phyloP scores from a whole-genome alignment of 2,329 filamentous ascomycete genomes.

The Alternaria panax region DNA sequence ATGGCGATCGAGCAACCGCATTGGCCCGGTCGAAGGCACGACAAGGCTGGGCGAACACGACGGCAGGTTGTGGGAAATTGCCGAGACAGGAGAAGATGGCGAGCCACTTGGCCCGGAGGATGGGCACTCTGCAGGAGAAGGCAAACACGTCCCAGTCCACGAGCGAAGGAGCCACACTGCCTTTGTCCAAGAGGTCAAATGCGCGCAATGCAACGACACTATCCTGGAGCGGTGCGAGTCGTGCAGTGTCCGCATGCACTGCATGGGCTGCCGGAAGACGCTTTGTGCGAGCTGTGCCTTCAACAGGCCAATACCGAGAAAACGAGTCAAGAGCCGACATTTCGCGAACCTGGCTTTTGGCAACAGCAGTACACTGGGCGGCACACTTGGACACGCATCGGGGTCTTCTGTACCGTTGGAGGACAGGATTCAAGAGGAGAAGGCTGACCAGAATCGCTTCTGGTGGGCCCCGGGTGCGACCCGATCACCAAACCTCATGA shows the following conservation, averaged over 20 bases:
- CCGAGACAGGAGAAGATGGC: conserved; percentile 62
- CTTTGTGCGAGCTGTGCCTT: conserved; percentile 67
- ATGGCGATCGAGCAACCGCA: conserved; percentile 66
- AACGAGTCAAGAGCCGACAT: conserved; percentile 49
- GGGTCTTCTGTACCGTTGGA: conserved; percentile 38
- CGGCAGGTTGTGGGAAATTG: conserved; percentile 64
- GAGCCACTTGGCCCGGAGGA: conserved; percentile 62
- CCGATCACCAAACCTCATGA: conserved; percentile 66
- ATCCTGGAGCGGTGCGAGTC: conserved; percentile 66
- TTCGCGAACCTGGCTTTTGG: conserved; percentile 49
- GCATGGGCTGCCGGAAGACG: conserved; percentile 66
- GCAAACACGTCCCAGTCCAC: conserved; percentile 63
- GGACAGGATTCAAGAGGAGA: conserved; percentile 29
- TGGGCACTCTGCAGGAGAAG: conserved; percentile 55
- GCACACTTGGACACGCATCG: conserved; percentile 38
- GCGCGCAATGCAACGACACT: conserved; percentile 61
- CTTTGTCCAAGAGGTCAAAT: conserved; percentile 63
- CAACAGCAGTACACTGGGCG: conserved; percentile 33
- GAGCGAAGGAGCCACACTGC: conserved; percentile 60
- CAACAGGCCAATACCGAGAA: conserved; percentile 59
- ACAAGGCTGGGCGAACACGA: conserved; percentile 50
- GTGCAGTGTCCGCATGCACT: conserved; percentile 68
- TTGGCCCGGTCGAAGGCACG: conserved; percentile 54
- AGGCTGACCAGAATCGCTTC: conserved; percentile 50
- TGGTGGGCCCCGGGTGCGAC: conserved; percentile 67